Evolutionary conservation across 2,329 filamentous ascomycete genomes (phyloP).

Genomic region (Penicillium brasilianum): DNA sequence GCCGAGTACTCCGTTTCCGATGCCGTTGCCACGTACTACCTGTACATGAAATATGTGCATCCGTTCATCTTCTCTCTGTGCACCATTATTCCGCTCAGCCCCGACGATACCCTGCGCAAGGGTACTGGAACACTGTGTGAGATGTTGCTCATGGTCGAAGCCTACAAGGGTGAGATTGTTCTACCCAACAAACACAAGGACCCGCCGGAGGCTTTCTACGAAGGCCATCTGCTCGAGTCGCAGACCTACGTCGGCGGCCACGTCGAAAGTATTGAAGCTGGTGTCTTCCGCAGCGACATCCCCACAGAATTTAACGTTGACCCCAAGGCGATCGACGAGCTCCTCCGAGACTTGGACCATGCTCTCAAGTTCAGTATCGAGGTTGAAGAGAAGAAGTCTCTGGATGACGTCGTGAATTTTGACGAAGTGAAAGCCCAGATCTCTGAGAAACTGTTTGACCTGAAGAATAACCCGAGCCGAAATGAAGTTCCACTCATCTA

Average conservation of each 20-base stretch:
- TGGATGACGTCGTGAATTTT: constrained; percentile 81
- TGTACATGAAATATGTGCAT: constrained; percentile 99
- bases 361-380: constrained; percentile 86
- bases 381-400: constrained; percentile 80
- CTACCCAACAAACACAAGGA: constrained; percentile 95
- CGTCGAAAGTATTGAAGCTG: constrained; percentile 98
- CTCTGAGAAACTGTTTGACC: constrained; percentile 66
- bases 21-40: constrained; percentile 96
- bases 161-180: constrained; percentile 88
- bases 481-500: constrained; percentile 90
- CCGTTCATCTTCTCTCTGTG: constrained; percentile 99
- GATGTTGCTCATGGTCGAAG: constrained; percentile 99
- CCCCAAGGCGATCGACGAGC: constrained; percentile 83
- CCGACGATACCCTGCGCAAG: constrained; percentile 91
- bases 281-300: constrained; percentile 94
- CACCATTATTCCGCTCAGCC: constrained; percentile 90
- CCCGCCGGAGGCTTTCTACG: constrained; percentile 91
- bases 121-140: constrained; percentile 98
- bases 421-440: constrained; percentile 87
- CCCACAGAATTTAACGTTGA: constrained; percentile 95
- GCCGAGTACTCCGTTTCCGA: constrained; percentile 99
- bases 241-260: constrained; percentile 98
- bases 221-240: constrained; percentile 92
- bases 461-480: constrained; percentile 83
- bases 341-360: constrained; percentile 82